These are phyloP conservation scores for Malassezia obtusa DNA, from an alignment of 1,284 basidiomycete genomes.

Conservation along the genomic window DNA sequence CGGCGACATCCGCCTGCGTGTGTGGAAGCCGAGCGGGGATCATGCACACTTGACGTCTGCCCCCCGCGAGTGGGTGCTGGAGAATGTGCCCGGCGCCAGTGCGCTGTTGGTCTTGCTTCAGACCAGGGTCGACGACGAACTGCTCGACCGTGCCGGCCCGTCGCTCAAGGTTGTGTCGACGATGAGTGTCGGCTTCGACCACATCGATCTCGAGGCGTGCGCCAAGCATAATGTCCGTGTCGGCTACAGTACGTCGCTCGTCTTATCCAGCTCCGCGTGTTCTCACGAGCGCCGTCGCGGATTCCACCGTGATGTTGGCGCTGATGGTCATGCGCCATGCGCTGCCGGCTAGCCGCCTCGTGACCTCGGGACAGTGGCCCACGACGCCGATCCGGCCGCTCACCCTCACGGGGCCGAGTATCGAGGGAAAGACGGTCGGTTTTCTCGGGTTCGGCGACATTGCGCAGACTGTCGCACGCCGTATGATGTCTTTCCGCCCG, in stretches of 20 bases:
- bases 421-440: slow-evolving; percentile 59
- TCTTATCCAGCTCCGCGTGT: slow-evolving; percentile 60
- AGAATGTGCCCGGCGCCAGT: slow-evolving; percentile 59
- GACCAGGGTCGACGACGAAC: slow-evolving; percentile 60
- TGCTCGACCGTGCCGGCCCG: slow-evolving; percentile 46
- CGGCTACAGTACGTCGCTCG: slow-evolving; percentile 58
- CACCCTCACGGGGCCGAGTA: slow-evolving; percentile 64
- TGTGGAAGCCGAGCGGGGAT: slow-evolving; percentile 59
- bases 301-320: slow-evolving; percentile 73
- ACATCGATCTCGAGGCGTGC: slow-evolving; percentile 62
- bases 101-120: slow-evolving; percentile 63
- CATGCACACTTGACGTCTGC: slow-evolving; percentile 50
- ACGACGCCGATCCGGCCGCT: slow-evolving; percentile 64
- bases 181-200: slow-evolving; percentile 61
- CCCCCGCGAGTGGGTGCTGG: slow-evolving; percentile 65
- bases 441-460: slow-evolving; percentile 71
- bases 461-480: slow-evolving; percentile 22
- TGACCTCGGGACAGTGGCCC: slow-evolving; percentile 62
- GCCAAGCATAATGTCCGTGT: slow-evolving; percentile 62
- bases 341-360: slow-evolving; percentile 57
- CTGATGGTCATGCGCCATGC: slow-evolving; percentile 79
- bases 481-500: slow-evolving; percentile 27
- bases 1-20: slow-evolving; percentile 50
- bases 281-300: slow-evolving; percentile 81
- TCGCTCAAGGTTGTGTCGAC: slow-evolving; percentile 71